Percentiles rank a stretch among this genome's conserved stretches.
These are phyloP conservation scores for Paraphaeosphaeria minitans DNA, from an alignment of 2,329 filamentous ascomycete species.

Conservation along the genomic window DNA sequence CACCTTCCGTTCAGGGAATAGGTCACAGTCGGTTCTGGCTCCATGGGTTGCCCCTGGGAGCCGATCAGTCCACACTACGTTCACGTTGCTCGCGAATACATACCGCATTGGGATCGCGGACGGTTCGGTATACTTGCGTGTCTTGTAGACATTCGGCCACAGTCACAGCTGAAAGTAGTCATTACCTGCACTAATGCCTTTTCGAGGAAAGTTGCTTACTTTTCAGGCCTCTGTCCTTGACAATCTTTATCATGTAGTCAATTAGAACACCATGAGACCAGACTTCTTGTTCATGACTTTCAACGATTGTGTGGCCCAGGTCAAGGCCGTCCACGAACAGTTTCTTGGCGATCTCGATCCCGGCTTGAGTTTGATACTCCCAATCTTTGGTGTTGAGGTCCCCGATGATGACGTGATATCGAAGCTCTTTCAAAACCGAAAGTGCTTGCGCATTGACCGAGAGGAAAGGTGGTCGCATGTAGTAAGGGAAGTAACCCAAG, in stretches of 20 bases:
- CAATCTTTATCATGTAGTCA: slow-evolving; percentile 15
- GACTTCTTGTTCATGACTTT: slow-evolving; percentile 14
- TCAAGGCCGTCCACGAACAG: slow-evolving; percentile 46
- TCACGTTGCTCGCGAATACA: not conserved
- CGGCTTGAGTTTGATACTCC: slow-evolving; percentile 53
- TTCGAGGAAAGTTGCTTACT: not conserved
- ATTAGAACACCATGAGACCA: slow-evolving; percentile 17
- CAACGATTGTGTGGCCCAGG: slow-evolving; percentile 12
- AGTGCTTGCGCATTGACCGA: slow-evolving; percentile 39
- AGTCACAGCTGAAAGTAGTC: slow-evolving; percentile 8
- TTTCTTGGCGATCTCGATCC: slow-evolving; percentile 55
- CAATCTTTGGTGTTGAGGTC: slow-evolving; percentile 65
- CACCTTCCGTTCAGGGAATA: slow-evolving; percentile 18
- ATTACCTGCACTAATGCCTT: not conserved
- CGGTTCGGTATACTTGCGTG: slow-evolving; percentile 11
- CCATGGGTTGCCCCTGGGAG: not conserved
- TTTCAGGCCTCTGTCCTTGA: slow-evolving; percentile 9
- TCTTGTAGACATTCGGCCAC: slow-evolving; percentile 13
- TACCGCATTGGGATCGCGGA: slow-evolving; percentile 6
- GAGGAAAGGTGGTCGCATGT: slow-evolving; percentile 52
- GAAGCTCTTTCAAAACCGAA: slow-evolving; percentile 44
- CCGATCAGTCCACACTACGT: no score
- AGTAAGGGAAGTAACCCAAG: slow-evolving; percentile 56
- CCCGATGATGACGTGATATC: slow-evolving; percentile 62
- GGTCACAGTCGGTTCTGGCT: slow-evolving; percentile 3